Conservation (phyloP, 2,329 filamentous ascomycete species). For the Bretziella fagacearum region DNA sequence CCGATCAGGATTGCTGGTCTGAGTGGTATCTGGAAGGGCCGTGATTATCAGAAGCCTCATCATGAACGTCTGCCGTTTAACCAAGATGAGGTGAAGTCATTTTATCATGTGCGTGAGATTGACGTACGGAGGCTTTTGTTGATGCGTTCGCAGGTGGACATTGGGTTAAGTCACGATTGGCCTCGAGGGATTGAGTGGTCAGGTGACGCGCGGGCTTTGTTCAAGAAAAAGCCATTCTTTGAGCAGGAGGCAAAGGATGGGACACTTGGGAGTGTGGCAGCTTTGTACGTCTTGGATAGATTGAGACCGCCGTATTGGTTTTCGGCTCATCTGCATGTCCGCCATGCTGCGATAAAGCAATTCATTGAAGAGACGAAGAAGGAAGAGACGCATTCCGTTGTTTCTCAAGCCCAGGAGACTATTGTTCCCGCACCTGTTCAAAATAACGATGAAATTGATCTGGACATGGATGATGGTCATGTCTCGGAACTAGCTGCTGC, state of each 20-base stretch:
- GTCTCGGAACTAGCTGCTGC: constrained; percentile 16
- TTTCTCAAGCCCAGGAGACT: constrained; percentile 20
- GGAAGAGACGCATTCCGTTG: not conserved
- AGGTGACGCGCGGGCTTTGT: constrained; percentile 53
- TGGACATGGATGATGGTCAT: constrained; percentile 44
- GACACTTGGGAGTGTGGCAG: constrained; percentile 62
- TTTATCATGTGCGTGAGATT: constrained; percentile 80
- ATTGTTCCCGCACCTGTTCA: constrained; percentile 11
- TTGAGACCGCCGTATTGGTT: constrained; percentile 82
- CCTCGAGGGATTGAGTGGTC: constrained; percentile 65
- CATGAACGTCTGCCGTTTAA: constrained; percentile 76
- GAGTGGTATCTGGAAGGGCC: constrained; percentile 89
- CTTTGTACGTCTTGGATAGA: constrained; percentile 62
- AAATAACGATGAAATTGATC: constrained; percentile 55
- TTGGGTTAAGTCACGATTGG: constrained; percentile 94
- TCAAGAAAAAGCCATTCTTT: constrained; percentile 58
- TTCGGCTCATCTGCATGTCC: constrained; percentile 80
- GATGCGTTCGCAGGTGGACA: constrained; percentile 70
- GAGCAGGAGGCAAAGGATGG: constrained; percentile 58
- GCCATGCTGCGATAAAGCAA: constrained; percentile 55
- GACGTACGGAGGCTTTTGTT: constrained; percentile 83
- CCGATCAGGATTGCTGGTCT: constrained; percentile 75
- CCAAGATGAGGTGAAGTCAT: constrained; percentile 54
- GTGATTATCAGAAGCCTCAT: constrained; percentile 71
- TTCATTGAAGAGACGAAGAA: constrained; percentile 18